phyloP scores from a whole-genome alignment of 2,329 filamentous ascomycete genomes.

The Claviceps sp. region DNA sequence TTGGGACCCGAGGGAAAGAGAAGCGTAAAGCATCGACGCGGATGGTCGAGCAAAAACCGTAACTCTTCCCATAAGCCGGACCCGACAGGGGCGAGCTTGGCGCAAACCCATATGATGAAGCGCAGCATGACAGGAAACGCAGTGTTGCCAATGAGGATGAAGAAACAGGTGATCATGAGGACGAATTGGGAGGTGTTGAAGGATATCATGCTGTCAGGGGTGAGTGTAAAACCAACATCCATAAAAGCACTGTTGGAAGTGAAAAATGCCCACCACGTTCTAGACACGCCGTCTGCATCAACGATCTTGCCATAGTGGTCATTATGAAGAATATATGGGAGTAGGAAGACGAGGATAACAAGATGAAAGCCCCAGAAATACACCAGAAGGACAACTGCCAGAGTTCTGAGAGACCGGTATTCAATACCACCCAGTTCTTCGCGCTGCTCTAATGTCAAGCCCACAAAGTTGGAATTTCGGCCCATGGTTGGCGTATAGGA shows the following conservation, averaged over 20 bases:
- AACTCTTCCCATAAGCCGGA: constrained; percentile 81
- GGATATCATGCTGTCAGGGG: constrained; percentile 84
- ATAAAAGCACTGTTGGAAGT: constrained; percentile 82
- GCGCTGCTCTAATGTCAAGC: constrained; percentile 76
- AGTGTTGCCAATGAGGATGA: constrained; percentile 91
- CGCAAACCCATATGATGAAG: constrained; percentile 76
- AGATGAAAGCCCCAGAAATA: constrained; percentile 81
- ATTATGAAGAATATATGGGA: constrained; percentile 67
- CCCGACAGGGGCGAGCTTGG: constrained; percentile 48
- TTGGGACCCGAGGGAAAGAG: constrained; percentile 82
- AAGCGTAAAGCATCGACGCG: constrained; percentile 88
- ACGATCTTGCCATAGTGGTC: constrained; percentile 52
- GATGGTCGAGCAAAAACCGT: constrained; percentile 82
- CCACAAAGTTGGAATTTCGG: constrained; percentile 84
- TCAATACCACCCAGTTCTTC: constrained; percentile 95
- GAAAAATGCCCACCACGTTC: constrained; percentile 87
- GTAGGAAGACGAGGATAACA: constrained; percentile 57
- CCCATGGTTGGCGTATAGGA: constrained; percentile 89
- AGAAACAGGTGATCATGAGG: constrained; percentile 64
- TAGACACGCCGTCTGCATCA: constrained; percentile 44
- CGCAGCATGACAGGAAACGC: constrained; percentile 91
- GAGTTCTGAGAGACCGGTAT: constrained; percentile 78
- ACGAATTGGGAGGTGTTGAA: constrained; percentile 68
- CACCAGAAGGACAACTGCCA: constrained; percentile 61
- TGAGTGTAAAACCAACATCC: constrained; percentile 87